These are phyloP conservation scores for Piper betle DNA, from an alignment of 164 flowering plant genomes.

Conservation along the genomic window DNA sequence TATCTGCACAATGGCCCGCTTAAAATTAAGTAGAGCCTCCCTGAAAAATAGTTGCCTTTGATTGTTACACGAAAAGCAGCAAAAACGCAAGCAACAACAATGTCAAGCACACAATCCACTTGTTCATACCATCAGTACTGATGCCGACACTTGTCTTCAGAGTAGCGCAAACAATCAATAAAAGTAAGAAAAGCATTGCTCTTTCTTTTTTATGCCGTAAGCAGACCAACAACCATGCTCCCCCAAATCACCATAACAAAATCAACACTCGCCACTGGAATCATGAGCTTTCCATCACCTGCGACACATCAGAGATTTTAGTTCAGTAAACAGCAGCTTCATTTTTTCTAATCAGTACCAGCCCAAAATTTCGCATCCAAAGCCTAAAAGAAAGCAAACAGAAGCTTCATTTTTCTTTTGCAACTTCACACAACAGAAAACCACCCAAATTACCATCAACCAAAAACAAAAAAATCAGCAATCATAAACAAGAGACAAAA, in stretches of 20 bases:
- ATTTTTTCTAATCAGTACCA: conserved; percentile 13
- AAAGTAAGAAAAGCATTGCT: conserved; percentile 22
- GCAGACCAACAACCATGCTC: conserved; percentile 30
- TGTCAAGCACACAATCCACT: not conserved
- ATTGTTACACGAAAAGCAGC: not conserved
- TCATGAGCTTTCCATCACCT: not conserved
- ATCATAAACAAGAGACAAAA: no score
- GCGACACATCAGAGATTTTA: conserved; percentile 18
- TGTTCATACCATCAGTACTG: conserved; percentile 36
- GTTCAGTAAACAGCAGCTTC: conserved; percentile 8
- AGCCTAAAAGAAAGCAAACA: not conserved
- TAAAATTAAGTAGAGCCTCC: conserved; percentile 79
- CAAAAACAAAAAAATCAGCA: no score
- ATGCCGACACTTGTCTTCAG: conserved; percentile 23
- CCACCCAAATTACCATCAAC: no score
- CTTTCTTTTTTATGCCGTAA: conserved; percentile 18
- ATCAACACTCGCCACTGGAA: conserved; percentile 27
- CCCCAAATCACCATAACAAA: conserved; percentile 26
- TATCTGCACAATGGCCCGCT: conserved; percentile 42
- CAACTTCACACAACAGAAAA: no score
- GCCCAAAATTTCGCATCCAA: conserved; percentile 5
- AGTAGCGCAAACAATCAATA: conserved; percentile 20
- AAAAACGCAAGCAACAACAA: not conserved
- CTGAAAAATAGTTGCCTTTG: conserved; percentile 18
- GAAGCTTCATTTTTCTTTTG: no score